phyloP scores from a whole-genome alignment of 768 basidiomycete genomes.

The Pleurotus djamor region DNA sequence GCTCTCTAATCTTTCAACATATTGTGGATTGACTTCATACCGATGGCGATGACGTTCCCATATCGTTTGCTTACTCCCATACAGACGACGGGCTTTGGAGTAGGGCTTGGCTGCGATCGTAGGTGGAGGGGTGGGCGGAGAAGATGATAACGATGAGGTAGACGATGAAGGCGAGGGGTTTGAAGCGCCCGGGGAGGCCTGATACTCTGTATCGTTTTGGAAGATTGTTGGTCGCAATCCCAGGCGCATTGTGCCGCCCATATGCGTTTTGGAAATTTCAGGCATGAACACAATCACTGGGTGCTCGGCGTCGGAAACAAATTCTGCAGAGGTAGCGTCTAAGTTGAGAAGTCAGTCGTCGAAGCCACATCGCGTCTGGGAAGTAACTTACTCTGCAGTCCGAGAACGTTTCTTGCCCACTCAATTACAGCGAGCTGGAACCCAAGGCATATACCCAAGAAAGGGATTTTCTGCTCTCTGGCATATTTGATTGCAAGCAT shows the following conservation, averaged over 20 bases:
- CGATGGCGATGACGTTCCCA: slow-evolving; percentile 98
- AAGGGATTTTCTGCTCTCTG: slow-evolving; percentile 91
- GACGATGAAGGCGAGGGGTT: slow-evolving; percentile 1
- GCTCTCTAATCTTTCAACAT: slow-evolving; percentile 66
- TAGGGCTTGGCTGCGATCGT: slow-evolving; percentile 29
- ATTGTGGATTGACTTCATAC: slow-evolving; percentile 91
- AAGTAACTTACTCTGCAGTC: slow-evolving; percentile 51
- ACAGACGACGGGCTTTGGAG: slow-evolving; percentile 75
- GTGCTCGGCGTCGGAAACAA: slow-evolving; percentile 55
- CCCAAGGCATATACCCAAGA: slow-evolving; percentile 95
- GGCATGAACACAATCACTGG: slow-evolving; percentile 97
- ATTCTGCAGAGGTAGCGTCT: slow-evolving; percentile 89
- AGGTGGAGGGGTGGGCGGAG: not conserved
- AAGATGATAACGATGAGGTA: not conserved
- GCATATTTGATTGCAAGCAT: slow-evolving; percentile 98
- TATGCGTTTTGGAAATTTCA: slow-evolving; percentile 95
- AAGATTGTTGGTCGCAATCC: slow-evolving; percentile 97
- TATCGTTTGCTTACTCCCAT: slow-evolving; percentile 76
- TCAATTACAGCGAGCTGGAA: slow-evolving; percentile 98
- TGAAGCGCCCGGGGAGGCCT: not conserved
- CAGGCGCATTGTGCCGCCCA: slow-evolving; percentile 99
- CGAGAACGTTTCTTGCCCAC: slow-evolving; percentile 86
- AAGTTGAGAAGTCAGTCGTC: slow-evolving; percentile 2
- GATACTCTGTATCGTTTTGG: slow-evolving; percentile 53
- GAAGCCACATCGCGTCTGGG: no score